These are phyloP conservation scores for Penicillium bovifimosum DNA, from an alignment of 495 filamentous ascomycete species.

Conservation along the genomic window DNA sequence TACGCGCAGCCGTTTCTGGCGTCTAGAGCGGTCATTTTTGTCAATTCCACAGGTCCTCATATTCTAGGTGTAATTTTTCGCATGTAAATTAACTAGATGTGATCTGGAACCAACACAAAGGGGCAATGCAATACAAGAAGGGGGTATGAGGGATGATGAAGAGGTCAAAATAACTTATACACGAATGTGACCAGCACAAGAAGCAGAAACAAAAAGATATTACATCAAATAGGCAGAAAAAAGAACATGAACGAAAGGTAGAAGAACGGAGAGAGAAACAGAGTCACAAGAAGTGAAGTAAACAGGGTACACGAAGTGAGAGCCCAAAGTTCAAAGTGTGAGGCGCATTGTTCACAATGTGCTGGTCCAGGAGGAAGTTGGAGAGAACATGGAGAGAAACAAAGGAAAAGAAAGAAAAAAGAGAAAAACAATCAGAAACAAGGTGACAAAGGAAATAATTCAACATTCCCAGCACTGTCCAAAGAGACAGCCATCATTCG, in stretches of 20 bases:
- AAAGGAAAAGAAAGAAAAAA: conserved; percentile 18
- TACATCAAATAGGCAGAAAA: conserved; percentile 22
- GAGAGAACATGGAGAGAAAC: conserved; percentile 13
- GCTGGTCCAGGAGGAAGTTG: conserved; percentile 11
- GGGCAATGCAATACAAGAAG: conserved; percentile 29
- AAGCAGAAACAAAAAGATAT: conserved; percentile 19
- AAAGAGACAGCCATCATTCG: conserved; percentile 7
- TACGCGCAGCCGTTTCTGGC: too few relatives aligned
- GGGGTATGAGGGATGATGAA: conserved; percentile 25
- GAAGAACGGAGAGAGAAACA: conserved; percentile 6
- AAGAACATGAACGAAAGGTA: conserved; percentile 13
- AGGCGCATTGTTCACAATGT: conserved; percentile 11
- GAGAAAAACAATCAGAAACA: conserved; percentile 7
- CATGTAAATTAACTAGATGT: conserved; percentile 16
- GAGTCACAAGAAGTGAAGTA: conserved; percentile 10
- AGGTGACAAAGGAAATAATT: conserved; percentile 12
- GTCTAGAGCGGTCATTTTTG: too few relatives aligned
- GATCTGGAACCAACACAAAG: conserved; percentile 25
- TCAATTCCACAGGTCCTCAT: too few relatives aligned
- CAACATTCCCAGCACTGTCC: conserved; percentile 1
- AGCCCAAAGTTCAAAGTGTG: conserved; percentile 9
- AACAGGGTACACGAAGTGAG: conserved; percentile 11
- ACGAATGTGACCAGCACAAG: conserved; percentile 34
- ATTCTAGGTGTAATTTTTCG: conserved; percentile 22
- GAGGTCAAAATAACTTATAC: conserved; percentile 30